phyloP scores from a whole-genome alignment of 2,329 filamentous ascomycete species.

The Aspergillus nomiae region DNA sequence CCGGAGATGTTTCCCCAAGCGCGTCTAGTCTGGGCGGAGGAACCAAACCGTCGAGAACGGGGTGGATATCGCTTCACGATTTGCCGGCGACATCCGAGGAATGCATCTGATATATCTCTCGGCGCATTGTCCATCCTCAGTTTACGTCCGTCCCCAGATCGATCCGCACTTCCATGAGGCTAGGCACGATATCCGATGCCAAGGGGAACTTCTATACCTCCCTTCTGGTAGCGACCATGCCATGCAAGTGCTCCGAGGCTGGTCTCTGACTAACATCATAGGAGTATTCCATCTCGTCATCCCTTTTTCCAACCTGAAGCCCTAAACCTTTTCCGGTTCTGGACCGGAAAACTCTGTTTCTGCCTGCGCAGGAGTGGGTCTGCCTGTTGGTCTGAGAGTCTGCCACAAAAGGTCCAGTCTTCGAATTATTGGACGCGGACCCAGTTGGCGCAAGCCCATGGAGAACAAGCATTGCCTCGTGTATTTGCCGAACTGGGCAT shows the following conservation, averaged over 20 bases:
- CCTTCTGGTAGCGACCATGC: background rate
- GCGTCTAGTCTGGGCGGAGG: slow-evolving; percentile 10
- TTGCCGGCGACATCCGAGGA: background rate
- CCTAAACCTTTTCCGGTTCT: background rate
- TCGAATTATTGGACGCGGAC: background rate
- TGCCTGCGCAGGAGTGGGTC: background rate
- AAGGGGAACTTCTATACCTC: background rate
- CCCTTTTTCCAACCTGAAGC: background rate
- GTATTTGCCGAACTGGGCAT: background rate
- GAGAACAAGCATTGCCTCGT: background rate
- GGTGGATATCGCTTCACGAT: background rate
- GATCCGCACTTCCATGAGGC: background rate
- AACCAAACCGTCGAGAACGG: background rate
- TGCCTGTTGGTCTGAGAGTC: background rate
- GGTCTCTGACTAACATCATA: background rate
- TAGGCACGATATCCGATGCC: background rate
- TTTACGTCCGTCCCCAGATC: background rate
- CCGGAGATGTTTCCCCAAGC: slow-evolving; percentile 29
- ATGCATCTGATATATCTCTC: background rate
- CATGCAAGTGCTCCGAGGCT: background rate
- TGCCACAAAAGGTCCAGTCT: background rate
- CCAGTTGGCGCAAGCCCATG: background rate
- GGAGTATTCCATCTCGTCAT: background rate
- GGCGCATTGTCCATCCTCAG: background rate
- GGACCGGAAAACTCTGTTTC: background rate